Base-by-base conservation (phyloP, 1,284 basidiomycete genomes). In the Apiotrichum gracile region DNA sequence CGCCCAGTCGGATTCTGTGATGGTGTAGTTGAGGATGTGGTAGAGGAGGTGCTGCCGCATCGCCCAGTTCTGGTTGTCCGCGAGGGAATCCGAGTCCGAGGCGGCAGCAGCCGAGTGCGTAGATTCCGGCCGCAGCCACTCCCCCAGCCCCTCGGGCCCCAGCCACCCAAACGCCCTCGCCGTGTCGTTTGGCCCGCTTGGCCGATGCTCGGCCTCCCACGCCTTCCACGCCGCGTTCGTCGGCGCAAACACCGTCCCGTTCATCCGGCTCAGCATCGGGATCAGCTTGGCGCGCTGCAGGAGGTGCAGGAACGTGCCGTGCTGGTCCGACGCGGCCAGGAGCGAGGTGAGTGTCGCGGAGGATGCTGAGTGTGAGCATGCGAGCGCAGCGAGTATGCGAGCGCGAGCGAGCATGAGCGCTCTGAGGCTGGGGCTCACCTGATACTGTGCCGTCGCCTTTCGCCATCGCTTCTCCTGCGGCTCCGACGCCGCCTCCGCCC, bases 21-120 rank as follows among this genome's bases (percentile, higher is more conserved):
- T 72, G 1, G 88, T 84, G 70, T 85, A 86, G 75, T 98, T 97
- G 60, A 98, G 78, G 40, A 97, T 75, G 73, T 98, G 96, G 69
- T 98, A 98, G 64, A 97, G 86, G 44, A 99, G 80, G 64, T 91
- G 87, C 69, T 97, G 91, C 42, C 94, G 81, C 44, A 97, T 82
- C 54, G 65, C 65, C 70, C 70, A 74, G 60, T 72, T 71, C 40
- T 96, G 79, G 71, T 99, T 99, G 74, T 96, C 92, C 6, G 42
- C 46, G n/a, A n/a, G n/a, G n/a, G n/a, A n/a, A n/a, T 14, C 44
- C 17, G 7, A 62, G 5, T 70, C 47, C 45, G 78, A 76, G 2
- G 49, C 12, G 14, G 31, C 35, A 19, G 22, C 27, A 12, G 33
- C 34, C 21, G 49, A 21, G 9, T 47, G 54, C 16, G 5, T 12